These are phyloP conservation scores for Neonectria sp. DNA, from an alignment of 2,329 filamentous ascomycete genomes.

Conservation along the genomic window DNA sequence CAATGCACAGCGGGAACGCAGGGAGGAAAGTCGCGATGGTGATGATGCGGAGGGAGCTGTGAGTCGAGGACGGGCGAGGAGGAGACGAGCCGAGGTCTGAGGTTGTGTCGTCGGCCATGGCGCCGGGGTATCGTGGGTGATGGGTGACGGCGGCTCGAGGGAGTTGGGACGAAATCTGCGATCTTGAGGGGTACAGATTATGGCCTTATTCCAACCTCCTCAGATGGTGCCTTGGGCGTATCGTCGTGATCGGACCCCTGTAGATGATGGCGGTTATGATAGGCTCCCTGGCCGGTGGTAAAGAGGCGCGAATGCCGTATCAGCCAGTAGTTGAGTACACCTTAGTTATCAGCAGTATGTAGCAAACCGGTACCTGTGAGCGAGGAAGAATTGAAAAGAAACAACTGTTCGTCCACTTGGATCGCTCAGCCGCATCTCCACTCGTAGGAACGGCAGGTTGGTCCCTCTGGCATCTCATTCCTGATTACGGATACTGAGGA, in stretches of 20 bases:
- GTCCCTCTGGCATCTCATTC: neutral
- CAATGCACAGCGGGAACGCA: conserved; percentile 57
- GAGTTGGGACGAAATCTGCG: conserved; percentile 2
- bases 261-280: conserved; percentile 38
- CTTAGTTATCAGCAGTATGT: neutral
- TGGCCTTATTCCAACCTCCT: conserved; percentile 21
- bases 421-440: neutral
- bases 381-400: neutral
- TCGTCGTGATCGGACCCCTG: conserved; percentile 41
- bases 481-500: neutral
- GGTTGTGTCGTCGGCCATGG: conserved; percentile 37
- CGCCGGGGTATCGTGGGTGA: neutral
- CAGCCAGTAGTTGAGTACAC: conserved; percentile 1
- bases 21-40: conserved; percentile 56
- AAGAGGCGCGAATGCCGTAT: conserved; percentile 11
- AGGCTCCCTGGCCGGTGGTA: conserved; percentile 32
- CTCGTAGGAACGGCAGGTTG: neutral
- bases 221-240: conserved; percentile 27
- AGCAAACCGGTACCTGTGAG: neutral
- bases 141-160: conserved; percentile 7
- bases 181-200: conserved; percentile 12
- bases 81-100: conserved; percentile 34
- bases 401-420: neutral
- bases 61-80: conserved; percentile 32
- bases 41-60: conserved; percentile 52